Conservation (phyloP, 208 protist species). For the Leishmania guyanensis region DNA sequence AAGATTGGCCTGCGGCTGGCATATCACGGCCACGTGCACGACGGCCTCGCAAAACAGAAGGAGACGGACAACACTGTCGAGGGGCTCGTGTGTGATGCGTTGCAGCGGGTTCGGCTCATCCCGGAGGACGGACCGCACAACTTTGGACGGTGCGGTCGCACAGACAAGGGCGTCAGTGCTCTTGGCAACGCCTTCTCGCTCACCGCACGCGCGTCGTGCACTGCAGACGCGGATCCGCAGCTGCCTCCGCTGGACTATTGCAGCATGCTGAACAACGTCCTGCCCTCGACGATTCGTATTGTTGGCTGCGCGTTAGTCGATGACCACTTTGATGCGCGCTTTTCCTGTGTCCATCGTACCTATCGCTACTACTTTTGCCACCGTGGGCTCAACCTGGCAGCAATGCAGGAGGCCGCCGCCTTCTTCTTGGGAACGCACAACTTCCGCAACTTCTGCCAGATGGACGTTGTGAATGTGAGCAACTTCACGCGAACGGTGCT, state of each 20-base stretch:
- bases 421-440: constrained; percentile 95
- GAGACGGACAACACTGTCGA: constrained; percentile 88
- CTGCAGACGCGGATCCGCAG: constrained; percentile 31
- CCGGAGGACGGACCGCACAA: constrained; percentile 57
- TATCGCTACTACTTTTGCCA: constrained; percentile 94
- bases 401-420: constrained; percentile 90
- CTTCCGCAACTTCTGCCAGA: constrained; percentile 98
- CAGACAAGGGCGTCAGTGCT: constrained; percentile 90
- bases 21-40: constrained; percentile 86
- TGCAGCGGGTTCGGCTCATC: constrained; percentile 66
- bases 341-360: constrained; percentile 84
- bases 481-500: constrained; percentile 91
- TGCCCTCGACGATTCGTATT: constrained; percentile 95
- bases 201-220: constrained; percentile 63
- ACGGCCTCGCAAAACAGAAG: constrained; percentile 83
- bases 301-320: constrained; percentile 92
- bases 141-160: constrained; percentile 83
- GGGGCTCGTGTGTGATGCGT: constrained; percentile 50
- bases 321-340: constrained; percentile 91
- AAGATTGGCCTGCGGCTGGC: constrained; percentile 85
- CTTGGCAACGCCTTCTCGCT: constrained; percentile 84
- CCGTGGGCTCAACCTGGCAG: constrained; percentile 72
- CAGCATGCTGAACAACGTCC: constrained; percentile 93
- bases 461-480: constrained; percentile 93
- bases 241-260: constrained; percentile 90